Evolutionary conservation across 768 basidiomycete species (phyloP).

Genomic region (Lactarius tabidus): DNA sequence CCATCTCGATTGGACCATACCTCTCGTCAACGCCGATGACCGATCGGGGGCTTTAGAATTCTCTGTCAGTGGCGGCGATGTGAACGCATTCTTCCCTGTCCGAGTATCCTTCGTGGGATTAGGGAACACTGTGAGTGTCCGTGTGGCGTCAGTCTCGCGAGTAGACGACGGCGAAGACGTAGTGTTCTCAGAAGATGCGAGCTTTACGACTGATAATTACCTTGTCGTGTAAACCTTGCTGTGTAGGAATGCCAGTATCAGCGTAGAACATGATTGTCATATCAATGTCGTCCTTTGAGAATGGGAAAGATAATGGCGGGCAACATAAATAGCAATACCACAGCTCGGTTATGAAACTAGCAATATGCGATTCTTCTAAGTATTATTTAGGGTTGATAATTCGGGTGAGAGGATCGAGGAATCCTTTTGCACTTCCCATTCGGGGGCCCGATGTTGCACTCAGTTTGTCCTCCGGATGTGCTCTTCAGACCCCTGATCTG

Average conservation of each 20-base stretch:
- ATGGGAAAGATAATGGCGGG: not conserved
- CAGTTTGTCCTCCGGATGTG: not conserved
- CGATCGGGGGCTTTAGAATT: conserved; percentile 89
- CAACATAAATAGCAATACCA: not conserved
- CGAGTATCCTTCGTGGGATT: conserved; percentile 74
- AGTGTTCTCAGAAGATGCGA: conserved; percentile 50
- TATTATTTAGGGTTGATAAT: not conserved
- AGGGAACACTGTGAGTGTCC: conserved; percentile 77
- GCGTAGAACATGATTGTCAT: conserved; percentile 8
- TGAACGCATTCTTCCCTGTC: conserved; percentile 89
- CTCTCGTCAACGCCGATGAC: conserved; percentile 56
- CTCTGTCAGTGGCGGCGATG: conserved; percentile 79
- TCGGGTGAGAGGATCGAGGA: not conserved
- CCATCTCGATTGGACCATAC: conserved; percentile 82
- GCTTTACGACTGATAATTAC: conserved; percentile 48
- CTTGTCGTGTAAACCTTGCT: conserved; percentile 34
- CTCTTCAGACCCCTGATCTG: not conserved
- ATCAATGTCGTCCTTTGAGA: not conserved
- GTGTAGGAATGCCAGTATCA: conserved; percentile 2
- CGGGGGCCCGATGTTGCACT: too few relatives aligned
- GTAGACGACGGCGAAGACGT: conserved; percentile 47
- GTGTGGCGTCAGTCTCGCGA: conserved; percentile 54
- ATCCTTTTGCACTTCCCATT: not conserved
- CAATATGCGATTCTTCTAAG: not conserved
- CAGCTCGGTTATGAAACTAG: not conserved